Base-by-base conservation (phyloP, 768 basidiomycete genomes). In the Calvatia gigantea region DNA sequence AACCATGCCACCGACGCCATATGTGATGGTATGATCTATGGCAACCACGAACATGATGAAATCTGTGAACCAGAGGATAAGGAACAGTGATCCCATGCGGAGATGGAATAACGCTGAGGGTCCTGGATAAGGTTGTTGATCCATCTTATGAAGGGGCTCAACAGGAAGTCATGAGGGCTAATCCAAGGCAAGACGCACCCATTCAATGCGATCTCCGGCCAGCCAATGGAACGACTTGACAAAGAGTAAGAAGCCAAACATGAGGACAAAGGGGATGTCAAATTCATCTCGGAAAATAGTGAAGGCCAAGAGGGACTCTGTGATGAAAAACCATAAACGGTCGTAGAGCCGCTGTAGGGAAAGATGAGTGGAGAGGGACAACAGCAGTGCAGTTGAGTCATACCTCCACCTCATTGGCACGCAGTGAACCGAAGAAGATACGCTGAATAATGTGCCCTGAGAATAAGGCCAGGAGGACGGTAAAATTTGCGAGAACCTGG, bases 201-300 rank as follows among this genome's bases (percentile, higher is more conserved):
- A 95, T 82, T 99, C 97, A 50, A 99, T 90, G 46, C 97, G 84
- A 70, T 98, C 97, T 5, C 86, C 83, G 55, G 95, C 84, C 29
- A 99, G 81, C 97, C 97, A 99, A 68, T 99, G 97, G 72, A 98
- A 98, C 43, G 93, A 94, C 68, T 98, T 98, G 61, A 97, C 81
- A 61, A 97, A 96, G 14, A 98, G 82, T 9, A 99, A 75, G 64
- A 93, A 84, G n/a, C 89, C 88, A 67, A 98, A 98, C 87, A 96
- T 93, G 61, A 94, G 73, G 42, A 88, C 88, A 67, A 98, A 98
- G 3, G 86, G 83, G n/a, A 87, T 81, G 70, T 95, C 92, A 67
- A 96, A 94, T 69, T 94, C 92, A 70, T 95, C 92, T 57, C 94
- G 82, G 73, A 99, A 99, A 61, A 98, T 98, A 32, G 97, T 97